Evolutionary conservation across 345 rosid species (phyloP), one percentile per base, ranked within the genome.

Genomic region (Rhizophora mangle): DNA sequence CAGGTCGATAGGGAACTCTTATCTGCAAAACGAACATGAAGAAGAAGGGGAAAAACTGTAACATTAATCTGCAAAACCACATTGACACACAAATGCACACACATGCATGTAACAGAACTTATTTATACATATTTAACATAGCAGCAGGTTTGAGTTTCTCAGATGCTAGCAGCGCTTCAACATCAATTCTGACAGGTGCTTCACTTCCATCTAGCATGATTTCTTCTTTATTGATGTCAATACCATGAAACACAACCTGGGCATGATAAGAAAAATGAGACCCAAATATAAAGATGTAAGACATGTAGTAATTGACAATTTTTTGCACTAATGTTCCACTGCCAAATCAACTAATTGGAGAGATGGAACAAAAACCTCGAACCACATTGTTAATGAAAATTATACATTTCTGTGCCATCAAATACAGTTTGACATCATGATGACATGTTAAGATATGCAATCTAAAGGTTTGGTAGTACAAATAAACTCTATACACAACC

Each of bases 181-280:
- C 87, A 77, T 85, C 92, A 72, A 95, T 88, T 74, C 92, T 90
- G 70, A 82, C 68, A 60, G 99, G 99, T 67, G 97, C 96, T 67
- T 92, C 99, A 82, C 99, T 95, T 70, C 99, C 99, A 80, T 95
- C 94, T 52, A 95, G 98, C 66, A 92, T 61, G 53, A 92, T 80
- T 65, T 95, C 96, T 69, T 89, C 91, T 81, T 83, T 87, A 67
- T 81, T 78, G 70, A 95, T 73, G 64, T 77, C 83, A 77, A 95
- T 90, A 67, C 99, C 99, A 78, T 90, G 98, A 80, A 95, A 95
- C 64, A 34, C 76, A 64, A 95, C 84, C 99, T 95, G 69, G 30
- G 63, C 63, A 72, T 55, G 62, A 64, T 47, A 22, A 24, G 10
- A 65, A 26, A 24, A 56, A 62, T 11, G 30, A 53, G 64, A n/a